Conservation (phyloP, 768 basidiomycete species). For the Boletus eberwhitei region DNA sequence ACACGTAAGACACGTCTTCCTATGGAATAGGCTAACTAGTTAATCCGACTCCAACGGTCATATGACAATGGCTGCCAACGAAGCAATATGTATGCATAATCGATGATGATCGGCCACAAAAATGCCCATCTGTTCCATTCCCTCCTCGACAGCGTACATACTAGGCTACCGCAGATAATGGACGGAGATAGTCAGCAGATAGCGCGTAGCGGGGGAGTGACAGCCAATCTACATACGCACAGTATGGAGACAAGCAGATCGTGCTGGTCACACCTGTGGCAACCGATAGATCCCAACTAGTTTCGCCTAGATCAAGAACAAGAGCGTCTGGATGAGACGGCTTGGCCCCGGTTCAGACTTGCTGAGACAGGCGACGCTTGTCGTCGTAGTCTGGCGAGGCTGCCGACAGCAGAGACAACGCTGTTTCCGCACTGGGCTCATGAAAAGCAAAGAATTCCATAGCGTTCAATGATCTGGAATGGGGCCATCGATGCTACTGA, state of each 20-base stretch:
- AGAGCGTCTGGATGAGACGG: background rate
- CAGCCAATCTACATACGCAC: background rate
- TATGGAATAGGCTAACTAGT: conserved; percentile 2
- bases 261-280: background rate
- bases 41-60: background rate
- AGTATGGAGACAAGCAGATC: background rate
- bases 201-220: background rate
- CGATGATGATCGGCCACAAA: background rate
- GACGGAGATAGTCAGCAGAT: background rate
- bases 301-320: background rate
- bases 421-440: background rate
- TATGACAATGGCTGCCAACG: background rate
- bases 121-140: background rate
- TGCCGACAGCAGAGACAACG: background rate
- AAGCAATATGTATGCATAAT: no score
- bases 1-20: background rate
- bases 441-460: background rate
- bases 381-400: background rate
- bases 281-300: background rate
- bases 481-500: background rate
- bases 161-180: background rate
- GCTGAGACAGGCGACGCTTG: background rate
- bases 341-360: background rate
- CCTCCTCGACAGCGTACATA: background rate
- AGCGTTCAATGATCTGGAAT: background rate